Base-by-base conservation (phyloP, 2,329 filamentous ascomycete genomes). In the Ophiostoma populinum region DNA sequence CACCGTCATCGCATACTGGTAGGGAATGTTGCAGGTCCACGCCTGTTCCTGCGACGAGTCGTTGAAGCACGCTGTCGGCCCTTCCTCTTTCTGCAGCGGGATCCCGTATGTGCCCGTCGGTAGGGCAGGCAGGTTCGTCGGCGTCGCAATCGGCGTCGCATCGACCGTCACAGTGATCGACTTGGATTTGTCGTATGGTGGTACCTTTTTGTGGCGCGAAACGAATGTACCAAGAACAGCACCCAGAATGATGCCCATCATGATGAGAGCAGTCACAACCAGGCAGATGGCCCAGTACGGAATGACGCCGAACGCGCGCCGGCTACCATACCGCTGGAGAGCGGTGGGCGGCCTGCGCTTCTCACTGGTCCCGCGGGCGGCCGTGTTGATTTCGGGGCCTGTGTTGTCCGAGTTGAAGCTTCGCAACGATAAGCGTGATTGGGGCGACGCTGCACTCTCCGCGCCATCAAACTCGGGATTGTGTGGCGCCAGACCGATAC, bases 391-490 rank as follows among this genome's bases (percentile, higher is more conserved):
- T 24, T 67, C 60, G 35, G 69, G 64, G 27, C 62, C 58, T 42
- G 65, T 74, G 7, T 46, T 51, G 5, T 67, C 63, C 3, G 51
- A 67, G 5, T 50, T 52, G 26, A 64, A 59, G 43, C 67, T 75
- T 25, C 63, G 54, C 2, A 63, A 54, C 0, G 67, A 71, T 32
- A 61, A 59, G 6, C 61, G 61, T 11, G 67, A 66, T 18, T 57
- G 58, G 18, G 62, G 59, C 6, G 61, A 58, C 30, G 59, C 57
- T 2, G 72, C 51, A 32, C 73, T 63, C 28, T 71, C 70, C 5
- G 57, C 60, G 1, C 70, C 71, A 11, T 67, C 62, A 50, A 72
- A 76, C 43, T 75, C 71, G 0, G 71, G 72, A 40, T 76, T 66
- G 18, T 67, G 59, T 6, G 70, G 68, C 4, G 70, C 71, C 15